Evolutionary conservation across 2,329 filamentous ascomycete species (phyloP).

Genomic region (Alternaria conjuncta): DNA sequence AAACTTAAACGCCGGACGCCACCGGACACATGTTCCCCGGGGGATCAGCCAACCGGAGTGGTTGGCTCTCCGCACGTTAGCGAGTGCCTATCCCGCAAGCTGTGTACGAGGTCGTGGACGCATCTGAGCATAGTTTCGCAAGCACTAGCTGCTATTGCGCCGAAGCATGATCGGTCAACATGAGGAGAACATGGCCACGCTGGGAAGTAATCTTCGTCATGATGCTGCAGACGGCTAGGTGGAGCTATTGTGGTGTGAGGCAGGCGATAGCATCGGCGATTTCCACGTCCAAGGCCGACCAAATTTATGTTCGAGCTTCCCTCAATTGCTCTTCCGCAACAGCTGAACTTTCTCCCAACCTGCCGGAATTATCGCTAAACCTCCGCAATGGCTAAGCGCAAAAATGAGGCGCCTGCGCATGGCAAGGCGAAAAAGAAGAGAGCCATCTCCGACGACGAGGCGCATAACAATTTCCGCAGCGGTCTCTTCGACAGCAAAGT

Average conservation of each 20-base stretch:
- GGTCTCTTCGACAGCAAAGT: conserved; percentile 48
- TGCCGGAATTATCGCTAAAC: conserved; percentile 17
- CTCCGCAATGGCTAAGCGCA: conserved; percentile 48
- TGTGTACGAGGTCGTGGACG: background rate
- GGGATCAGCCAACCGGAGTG: conserved; percentile 22
- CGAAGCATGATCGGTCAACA: conserved; percentile 9
- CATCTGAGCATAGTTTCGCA: background rate
- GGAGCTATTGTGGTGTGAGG: conserved; percentile 24
- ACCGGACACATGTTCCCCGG: background rate
- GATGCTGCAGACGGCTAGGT: conserved; percentile 7
- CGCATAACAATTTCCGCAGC: conserved; percentile 47
- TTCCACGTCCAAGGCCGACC: conserved; percentile 15
- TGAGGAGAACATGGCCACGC: conserved; percentile 2
- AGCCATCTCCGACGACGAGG: conserved; percentile 50
- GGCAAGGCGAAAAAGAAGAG: conserved; percentile 54
- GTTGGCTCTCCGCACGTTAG: conserved; percentile 17
- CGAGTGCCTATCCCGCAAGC: background rate
- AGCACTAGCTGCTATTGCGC: background rate
- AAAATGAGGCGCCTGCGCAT: conserved; percentile 48
- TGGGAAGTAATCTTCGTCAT: conserved; percentile 7
- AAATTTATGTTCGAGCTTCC: conserved; percentile 20
- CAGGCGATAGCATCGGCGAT: conserved; percentile 14
- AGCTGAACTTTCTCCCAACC: conserved; percentile 19
- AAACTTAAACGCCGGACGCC: conserved; percentile 7
- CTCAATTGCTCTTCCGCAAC: conserved; percentile 3